phyloP scores from a whole-genome alignment of 2,329 filamentous ascomycete species.

The Lasiodiplodia theobromae region DNA sequence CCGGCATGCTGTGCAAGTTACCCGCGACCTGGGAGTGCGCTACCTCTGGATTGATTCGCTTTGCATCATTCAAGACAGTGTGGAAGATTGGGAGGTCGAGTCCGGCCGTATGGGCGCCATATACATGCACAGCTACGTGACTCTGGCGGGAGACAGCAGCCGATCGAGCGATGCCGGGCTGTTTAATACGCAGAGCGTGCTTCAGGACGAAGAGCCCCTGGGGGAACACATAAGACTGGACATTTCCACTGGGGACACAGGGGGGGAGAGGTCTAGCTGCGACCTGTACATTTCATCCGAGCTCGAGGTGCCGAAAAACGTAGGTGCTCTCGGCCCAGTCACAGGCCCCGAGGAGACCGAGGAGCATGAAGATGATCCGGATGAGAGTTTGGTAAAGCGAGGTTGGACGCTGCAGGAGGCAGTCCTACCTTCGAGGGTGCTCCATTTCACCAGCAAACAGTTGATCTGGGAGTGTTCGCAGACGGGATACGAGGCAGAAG shows the following conservation, averaged over 20 bases:
- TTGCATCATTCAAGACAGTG: constrained; percentile 31
- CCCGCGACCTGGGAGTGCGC: constrained; percentile 1
- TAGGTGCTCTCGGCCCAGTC: background rate
- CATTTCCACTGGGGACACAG: background rate
- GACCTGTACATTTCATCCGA: background rate
- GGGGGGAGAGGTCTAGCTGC: background rate
- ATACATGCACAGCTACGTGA: constrained; percentile 10
- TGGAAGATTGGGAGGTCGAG: constrained; percentile 22
- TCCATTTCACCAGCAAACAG: constrained; percentile 43
- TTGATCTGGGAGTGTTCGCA: constrained; percentile 46
- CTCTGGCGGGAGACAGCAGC: constrained; percentile 6
- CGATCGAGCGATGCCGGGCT: background rate
- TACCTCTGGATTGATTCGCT: constrained; percentile 34
- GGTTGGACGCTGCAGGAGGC: constrained; percentile 47
- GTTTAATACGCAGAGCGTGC: background rate
- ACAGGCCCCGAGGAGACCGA: background rate
- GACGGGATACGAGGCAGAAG: background rate
- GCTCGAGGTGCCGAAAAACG: background rate
- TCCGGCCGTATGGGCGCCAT: constrained; percentile 14
- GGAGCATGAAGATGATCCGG: background rate
- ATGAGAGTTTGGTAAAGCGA: constrained; percentile 29
- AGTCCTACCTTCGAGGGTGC: constrained; percentile 43
- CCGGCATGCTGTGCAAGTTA: constrained; percentile 23
- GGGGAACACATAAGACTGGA: background rate
- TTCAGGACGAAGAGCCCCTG: constrained; percentile 10